Evolutionary conservation across 176 grass and related monocot genomes (phyloP).

Genomic region (Carex kokanica): DNA sequence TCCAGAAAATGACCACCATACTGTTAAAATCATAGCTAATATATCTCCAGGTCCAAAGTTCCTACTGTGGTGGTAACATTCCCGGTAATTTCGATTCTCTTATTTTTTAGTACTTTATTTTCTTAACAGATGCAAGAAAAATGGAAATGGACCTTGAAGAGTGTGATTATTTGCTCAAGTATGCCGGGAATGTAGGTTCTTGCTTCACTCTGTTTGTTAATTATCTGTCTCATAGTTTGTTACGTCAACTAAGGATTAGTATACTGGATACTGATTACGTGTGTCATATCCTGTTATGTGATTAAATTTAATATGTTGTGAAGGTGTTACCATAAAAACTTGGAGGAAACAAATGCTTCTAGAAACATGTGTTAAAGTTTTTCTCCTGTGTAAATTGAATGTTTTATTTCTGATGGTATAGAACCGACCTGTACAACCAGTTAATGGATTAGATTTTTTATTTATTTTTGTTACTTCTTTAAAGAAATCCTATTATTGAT

Average conservation of each 20-base stretch:
- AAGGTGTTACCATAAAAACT: neutral
- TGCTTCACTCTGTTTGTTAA: slow-evolving; percentile 13
- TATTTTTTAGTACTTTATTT: neutral
- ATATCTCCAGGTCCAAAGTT: neutral
- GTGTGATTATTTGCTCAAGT: slow-evolving; percentile 41
- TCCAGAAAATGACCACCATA: neutral
- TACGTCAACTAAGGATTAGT: neutral
- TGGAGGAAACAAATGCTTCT: neutral
- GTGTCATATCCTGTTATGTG: neutral
- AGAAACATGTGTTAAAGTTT: neutral
- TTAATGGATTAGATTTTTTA: neutral
- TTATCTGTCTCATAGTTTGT: neutral
- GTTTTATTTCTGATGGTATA: neutral
- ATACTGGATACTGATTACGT: neutral
- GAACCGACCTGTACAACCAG: neutral
- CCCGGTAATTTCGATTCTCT: neutral
- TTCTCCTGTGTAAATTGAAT: neutral
- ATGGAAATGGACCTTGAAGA: slow-evolving; percentile 58
- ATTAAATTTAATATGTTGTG: neutral
- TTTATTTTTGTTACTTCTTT: neutral
- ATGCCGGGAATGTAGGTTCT: slow-evolving; percentile 41
- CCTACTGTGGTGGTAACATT: neutral
- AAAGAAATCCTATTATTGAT: neutral
- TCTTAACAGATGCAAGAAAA: slow-evolving; percentile 44
- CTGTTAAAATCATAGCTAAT: neutral